Evolutionary conservation across 768 basidiomycete species (phyloP).

Genomic region (Lactarius hatsudake): DNA sequence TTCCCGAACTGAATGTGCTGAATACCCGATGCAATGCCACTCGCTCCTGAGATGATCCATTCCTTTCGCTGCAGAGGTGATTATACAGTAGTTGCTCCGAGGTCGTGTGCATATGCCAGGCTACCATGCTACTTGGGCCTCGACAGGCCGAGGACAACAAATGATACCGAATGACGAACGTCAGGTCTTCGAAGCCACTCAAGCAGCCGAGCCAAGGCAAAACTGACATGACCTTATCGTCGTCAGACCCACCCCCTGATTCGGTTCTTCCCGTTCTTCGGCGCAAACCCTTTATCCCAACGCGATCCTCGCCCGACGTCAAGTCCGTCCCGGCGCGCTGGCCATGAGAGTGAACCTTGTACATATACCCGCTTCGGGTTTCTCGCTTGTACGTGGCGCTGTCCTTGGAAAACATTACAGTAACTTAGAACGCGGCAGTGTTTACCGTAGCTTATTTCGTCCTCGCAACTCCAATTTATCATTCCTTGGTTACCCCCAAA

Average conservation of each 20-base stretch:
- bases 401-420: background rate
- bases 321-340: constrained; percentile 2
- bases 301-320: background rate
- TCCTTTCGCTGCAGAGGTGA: background rate
- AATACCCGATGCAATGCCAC: background rate
- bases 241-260: background rate
- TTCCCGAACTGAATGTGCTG: background rate
- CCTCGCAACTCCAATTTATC: too few species aligned
- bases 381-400: background rate
- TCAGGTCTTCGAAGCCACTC: background rate
- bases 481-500: background rate
- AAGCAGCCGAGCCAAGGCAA: background rate
- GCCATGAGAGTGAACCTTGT: background rate
- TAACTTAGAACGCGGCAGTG: background rate
- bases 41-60: background rate
- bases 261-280: background rate
- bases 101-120: background rate
- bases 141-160: background rate
- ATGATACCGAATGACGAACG: background rate
- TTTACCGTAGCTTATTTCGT: background rate
- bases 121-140: background rate
- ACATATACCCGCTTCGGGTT: background rate
- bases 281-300: constrained; percentile 3
- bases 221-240: background rate
- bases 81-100: background rate